Evolutionary conservation across 2,329 filamentous ascomycete species (phyloP), one percentile per base, ranked within the genome.

Genomic region (Phialophora chinensis): DNA sequence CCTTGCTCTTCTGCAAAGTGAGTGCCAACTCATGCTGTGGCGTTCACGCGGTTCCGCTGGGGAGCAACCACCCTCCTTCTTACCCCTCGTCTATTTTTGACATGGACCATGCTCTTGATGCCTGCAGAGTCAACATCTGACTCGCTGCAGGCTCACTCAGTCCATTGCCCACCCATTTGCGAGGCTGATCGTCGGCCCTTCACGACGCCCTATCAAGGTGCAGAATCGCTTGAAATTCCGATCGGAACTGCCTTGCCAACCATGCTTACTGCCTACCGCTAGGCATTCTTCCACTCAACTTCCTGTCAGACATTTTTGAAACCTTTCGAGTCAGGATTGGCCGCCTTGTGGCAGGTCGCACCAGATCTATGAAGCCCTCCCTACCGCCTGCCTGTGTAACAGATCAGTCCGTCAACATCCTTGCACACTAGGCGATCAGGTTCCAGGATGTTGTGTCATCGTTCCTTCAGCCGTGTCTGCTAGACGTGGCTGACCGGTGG

Each of bases 291-390:
- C 17, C 38, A 44, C 14, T 8, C 4, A n/a, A 8, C 2, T 3
- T 6, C 38, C 14, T 20, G 17, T 44, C 38, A 44, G 38, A n/a
- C 38, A 44, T 31, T 4, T 33, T 44, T 47, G 38, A 25, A 35
- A 44, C 38, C 17, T 44, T 44, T n/a, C 38, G 38, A 44, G 5
- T 44, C 38, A 44, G 38, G 38, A 44, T 44, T n/a, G 38, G 38
- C 38, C 35, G 35, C 55, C 29, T 47, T 33, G 35, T 66, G 50
- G 52, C 58, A 62, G 38, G 63, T 66, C 44, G 60, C 58, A 66
- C 63, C 42, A 66, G 58, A 66, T 66, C 63, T 56, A 52, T 44
- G 59, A 31, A 23, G 23, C 25, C 53, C 56, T 20, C 49, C 25
- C 1, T 31, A 27, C 35, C 17, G 44, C 56, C 60, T 62, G 17